phyloP scores from a whole-genome alignment of 257 asterid genomes.

The Capsicum baccatum region DNA sequence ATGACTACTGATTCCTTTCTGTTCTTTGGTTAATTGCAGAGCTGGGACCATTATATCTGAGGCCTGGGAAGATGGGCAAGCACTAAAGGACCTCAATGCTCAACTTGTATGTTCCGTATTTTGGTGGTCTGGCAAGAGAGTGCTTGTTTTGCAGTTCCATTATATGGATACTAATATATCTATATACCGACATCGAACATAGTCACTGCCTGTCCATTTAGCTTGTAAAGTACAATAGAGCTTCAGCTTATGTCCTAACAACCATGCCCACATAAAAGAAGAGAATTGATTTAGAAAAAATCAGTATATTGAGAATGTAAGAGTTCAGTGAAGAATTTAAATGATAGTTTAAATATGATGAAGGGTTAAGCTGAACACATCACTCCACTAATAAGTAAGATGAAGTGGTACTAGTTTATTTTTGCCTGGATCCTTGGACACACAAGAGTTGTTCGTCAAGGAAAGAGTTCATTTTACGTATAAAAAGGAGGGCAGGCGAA shows the following conservation, averaged over 20 bases:
- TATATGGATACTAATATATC: conserved; percentile 1
- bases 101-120: conserved; percentile 73
- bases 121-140: conserved; percentile 24
- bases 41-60: conserved; percentile 96
- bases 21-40: conserved; percentile 57
- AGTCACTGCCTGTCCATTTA: conserved; percentile 7
- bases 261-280: neutral
- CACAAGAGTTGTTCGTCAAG: conserved; percentile 11
- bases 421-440: neutral
- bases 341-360: neutral
- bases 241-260: conserved; percentile 23
- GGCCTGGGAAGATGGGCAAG: conserved; percentile 99
- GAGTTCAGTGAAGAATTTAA: neutral
- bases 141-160: neutral
- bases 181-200: neutral
- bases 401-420: neutral
- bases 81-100: conserved; percentile 86
- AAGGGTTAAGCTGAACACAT: neutral
- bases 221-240: conserved; percentile 4
- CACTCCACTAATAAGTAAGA: neutral
- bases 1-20: conserved; percentile 22
- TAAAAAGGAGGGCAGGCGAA: neutral
- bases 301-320: neutral
- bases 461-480: neutral
- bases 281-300: neutral